A percentile compares a stretch with the other conserved stretches of the same genome.
Conservation (phyloP, 2,329 filamentous ascomycete genomes). For the Phyllosticta citribraziliensis region DNA sequence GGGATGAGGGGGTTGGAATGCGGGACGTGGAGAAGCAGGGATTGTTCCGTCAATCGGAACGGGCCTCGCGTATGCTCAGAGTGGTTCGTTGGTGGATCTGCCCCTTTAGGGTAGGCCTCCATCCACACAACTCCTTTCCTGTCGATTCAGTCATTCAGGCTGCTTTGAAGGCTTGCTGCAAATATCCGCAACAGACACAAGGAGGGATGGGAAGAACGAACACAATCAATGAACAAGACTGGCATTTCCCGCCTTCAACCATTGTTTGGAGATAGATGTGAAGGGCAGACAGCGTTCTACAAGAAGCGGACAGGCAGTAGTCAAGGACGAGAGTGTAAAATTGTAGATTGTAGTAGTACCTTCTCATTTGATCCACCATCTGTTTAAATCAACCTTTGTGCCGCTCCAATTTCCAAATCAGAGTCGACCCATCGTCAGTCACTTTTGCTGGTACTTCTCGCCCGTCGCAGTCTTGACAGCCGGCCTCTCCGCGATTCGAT, state of each 20-base stretch:
- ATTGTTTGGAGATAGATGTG: too few relatives aligned
- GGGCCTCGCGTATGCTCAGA: background rate
- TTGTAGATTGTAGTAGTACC: too few relatives aligned
- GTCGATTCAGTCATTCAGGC: too few relatives aligned
- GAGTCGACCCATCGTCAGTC: background rate
- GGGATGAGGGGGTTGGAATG: background rate
- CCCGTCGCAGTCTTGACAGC: slow-evolving; percentile 37
- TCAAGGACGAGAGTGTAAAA: too few relatives aligned
- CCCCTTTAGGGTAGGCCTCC: background rate
- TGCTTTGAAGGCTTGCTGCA: too few relatives aligned
- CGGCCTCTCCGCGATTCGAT: slow-evolving; percentile 39
- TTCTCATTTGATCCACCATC: background rate
- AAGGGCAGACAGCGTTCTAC: too few relatives aligned
- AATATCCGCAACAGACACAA: too few relatives aligned
- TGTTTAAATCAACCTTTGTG: background rate
- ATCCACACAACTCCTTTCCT: too few relatives aligned
- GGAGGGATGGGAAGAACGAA: too few relatives aligned
- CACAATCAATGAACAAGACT: too few relatives aligned
- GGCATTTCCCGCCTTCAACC: too few relatives aligned
- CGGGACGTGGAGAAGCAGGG: background rate
- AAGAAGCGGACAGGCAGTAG: too few relatives aligned
- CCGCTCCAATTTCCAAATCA: background rate
- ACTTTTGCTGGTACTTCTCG: slow-evolving; percentile 9
- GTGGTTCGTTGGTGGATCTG: background rate
- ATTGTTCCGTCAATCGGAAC: background rate